phyloP scores from a whole-genome alignment of 768 basidiomycete species.

The Tulasnella sp. region DNA sequence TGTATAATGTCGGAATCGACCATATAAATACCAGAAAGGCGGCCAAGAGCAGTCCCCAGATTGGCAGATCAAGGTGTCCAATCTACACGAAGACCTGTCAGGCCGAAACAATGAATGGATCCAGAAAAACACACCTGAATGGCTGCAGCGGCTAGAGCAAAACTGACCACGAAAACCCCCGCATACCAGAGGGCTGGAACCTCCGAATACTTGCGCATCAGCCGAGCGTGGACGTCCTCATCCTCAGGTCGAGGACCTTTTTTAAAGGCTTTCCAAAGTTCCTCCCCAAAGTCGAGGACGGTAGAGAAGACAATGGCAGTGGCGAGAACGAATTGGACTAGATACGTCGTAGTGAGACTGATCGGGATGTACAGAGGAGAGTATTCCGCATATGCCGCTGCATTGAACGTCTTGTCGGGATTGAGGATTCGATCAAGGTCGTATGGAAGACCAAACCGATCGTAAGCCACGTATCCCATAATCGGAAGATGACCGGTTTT shows the following conservation, averaged over 20 bases:
- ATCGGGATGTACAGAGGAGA: conserved; percentile 70
- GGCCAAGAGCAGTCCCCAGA: conserved; percentile 36
- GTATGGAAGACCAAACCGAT: conserved; percentile 51
- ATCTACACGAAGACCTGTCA: neutral
- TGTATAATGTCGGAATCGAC: neutral
- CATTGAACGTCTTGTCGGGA: conserved; percentile 51
- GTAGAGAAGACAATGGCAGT: conserved; percentile 68
- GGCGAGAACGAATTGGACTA: conserved; percentile 61
- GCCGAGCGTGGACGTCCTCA: conserved; percentile 72
- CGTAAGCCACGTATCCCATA: conserved; percentile 26
- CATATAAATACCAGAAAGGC: conserved; percentile 31
- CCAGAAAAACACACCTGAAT: neutral
- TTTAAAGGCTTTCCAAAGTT: conserved; percentile 63
- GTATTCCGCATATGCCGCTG: conserved; percentile 60
- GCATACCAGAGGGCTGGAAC: conserved; percentile 81
- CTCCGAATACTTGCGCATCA: conserved; percentile 68
- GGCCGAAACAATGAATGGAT: conserved; percentile 29
- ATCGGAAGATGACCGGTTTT: conserved; percentile 45
- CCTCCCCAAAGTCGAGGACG: conserved; percentile 69
- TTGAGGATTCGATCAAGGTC: conserved; percentile 51
- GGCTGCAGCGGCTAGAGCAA: neutral
- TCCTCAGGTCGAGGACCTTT: conserved; percentile 66
- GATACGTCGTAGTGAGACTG: conserved; percentile 36
- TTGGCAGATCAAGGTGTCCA: conserved; percentile 36
- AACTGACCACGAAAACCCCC: neutral